Evolutionary conservation across 2,329 filamentous ascomycete genomes (phyloP), one percentile per base, ranked within the genome.

Genomic region (Thyridium curvatum): DNA sequence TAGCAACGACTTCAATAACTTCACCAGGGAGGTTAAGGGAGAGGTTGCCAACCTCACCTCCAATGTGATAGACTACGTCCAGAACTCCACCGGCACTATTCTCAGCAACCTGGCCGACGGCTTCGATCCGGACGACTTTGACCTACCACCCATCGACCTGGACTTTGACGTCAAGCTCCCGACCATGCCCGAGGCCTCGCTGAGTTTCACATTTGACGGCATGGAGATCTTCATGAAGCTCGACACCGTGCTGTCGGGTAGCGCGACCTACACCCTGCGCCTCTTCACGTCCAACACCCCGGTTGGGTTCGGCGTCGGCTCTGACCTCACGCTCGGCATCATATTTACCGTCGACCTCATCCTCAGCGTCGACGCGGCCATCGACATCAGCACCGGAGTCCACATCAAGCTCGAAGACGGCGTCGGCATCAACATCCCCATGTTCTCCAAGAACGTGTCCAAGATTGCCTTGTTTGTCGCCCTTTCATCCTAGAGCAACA

Each of bases 341-440:
- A 52, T 74, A 2, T 67, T 74, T 32, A 57, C 59, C 0, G 54
- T 77, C 2, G 73, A 79, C 38, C 55, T 80, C 13, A 69, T 79
- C 17, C 47, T 79, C 18, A 66, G 55, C 12, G 65, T 64, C 0
- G 60, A 73, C 3, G 59, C 59, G 0, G 55, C 66, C 32, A 59
- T 79, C 16, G 64, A 69, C 18, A 68, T 80, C 12, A 69, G 60
- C 35, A 71, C 60, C 14, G 76, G 76, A 0, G 69, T 81, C 28
- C 75, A 79, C 45, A 60, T 79, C 38, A 64, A 66, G 37, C 53
- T 79, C 0, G 67, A 79, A 4, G 68, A 78, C 32, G 66, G 66
- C 0, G 49, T 74, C 1, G 52, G 53, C 0, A 55, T 79, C 16
- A 58, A 71, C 2, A 61, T 80, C 13, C 56, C 64, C 1, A 49